Conservation (phyloP, 345 rosid genomes). For the Dimocarpus longan region DNA sequence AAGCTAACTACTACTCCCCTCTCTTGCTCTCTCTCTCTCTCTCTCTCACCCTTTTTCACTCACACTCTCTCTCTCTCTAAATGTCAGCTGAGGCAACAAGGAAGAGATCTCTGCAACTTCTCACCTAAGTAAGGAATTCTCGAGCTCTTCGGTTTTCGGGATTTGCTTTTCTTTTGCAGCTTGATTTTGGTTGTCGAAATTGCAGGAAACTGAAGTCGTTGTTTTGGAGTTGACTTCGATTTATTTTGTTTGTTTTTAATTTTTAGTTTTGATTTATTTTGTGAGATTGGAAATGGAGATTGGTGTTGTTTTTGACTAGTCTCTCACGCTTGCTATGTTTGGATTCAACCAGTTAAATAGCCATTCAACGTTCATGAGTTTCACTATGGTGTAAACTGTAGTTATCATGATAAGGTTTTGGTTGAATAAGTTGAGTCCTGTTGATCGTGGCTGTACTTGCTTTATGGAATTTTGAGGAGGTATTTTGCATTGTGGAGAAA, state of each 20-base stretch:
- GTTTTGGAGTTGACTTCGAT: background rate
- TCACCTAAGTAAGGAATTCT: constrained; percentile 54
- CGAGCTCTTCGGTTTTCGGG: background rate
- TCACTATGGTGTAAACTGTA: constrained; percentile 14
- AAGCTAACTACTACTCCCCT: constrained; percentile 33
- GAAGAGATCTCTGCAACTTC: constrained; percentile 53
- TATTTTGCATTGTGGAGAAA: constrained; percentile 11
- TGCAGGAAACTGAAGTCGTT: background rate
- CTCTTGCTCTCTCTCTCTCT: background rate
- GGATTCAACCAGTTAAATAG: constrained; percentile 18
- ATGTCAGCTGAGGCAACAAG: constrained; percentile 37
- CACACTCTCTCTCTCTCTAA: constrained; percentile 18
- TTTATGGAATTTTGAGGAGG: constrained; percentile 9
- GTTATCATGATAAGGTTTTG: background rate
- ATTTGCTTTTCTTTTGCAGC: background rate
- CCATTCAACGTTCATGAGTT: constrained; percentile 22
- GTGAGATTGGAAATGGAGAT: constrained; percentile 7
- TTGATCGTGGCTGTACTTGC: background rate
- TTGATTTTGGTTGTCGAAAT: constrained; percentile 7
- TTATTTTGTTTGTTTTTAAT: background rate
- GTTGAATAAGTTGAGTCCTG: background rate
- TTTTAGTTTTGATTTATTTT: background rate
- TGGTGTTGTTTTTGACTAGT: background rate
- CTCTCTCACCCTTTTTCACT: background rate
- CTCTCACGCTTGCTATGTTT: constrained; percentile 7